Base-by-base conservation (phyloP, 306 rosid genomes). In the Lagenaria siceraria region DNA sequence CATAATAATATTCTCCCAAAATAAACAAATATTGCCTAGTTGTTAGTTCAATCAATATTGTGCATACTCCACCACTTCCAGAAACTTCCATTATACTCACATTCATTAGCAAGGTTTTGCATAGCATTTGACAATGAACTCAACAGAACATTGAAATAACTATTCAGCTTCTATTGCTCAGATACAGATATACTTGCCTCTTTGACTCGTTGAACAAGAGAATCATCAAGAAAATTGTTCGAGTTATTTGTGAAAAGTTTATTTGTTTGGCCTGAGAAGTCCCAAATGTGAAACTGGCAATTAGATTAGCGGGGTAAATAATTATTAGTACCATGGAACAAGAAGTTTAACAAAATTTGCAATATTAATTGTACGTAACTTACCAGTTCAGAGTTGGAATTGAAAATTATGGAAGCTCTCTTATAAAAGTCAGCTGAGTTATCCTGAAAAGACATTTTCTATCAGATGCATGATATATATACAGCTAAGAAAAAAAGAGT, bases 241-340 rank as follows among this genome's bases (percentile, higher is more conserved):
- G 81, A 81, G 64, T 80, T 85, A 73, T 93, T 81, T 74, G 82
- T 36, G 71, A 93, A 84, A 79, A 91, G 79, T 53, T 89, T 88
- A 43, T 87, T 85, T 78, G 92, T 91, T 88, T 88, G 88, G 83
- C 97, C 96, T 15, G 98, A 91, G 86, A 93, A 88, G 87, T 91
- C 98, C 98, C 96, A 93, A 88, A 93, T 89, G 73, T 85, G 91
- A 84, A 91, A 76, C 98, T 91, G 96, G 81, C 63, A 84, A 79
- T 78, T 80, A 80, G 69, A 79, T 78, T 54, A 82, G 33, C 31
- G 19, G 77, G 74, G 62, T 48, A 78, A 69, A 77, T 73, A 78
- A 74, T 75, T 75, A 81, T 74, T 81, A 84, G 43, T 83, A 59
- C 75, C 53, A 51, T 24, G 63, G 18, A 17, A 43, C 38, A 69